phyloP scores from a whole-genome alignment of 2,329 filamentous ascomycete genomes.

The Colletotrichum scovillei region DNA sequence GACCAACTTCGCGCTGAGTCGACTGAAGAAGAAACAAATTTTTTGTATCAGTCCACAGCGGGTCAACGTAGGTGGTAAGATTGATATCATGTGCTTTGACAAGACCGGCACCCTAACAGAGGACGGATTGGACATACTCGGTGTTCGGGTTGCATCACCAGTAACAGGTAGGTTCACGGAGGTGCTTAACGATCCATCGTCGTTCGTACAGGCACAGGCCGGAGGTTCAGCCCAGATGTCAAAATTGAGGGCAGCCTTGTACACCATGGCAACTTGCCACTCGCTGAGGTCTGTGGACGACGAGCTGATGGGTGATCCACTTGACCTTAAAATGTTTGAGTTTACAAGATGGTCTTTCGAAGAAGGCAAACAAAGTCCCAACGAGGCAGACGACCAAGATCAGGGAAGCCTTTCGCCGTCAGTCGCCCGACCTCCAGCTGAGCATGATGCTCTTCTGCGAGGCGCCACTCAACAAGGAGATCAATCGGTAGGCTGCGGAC shows the following conservation, averaged over 20 bases:
- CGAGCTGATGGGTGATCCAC: constrained; percentile 90
- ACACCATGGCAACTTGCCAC: constrained; percentile 98
- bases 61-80: constrained; percentile 95
- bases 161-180: constrained; percentile 76
- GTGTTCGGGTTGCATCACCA: constrained; percentile 80
- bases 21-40: constrained; percentile 89
- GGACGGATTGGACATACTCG: constrained; percentile 93
- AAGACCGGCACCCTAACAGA: constrained; percentile 99
- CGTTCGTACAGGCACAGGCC: constrained; percentile 57
- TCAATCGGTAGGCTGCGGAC: constrained; percentile 41
- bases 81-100: constrained; percentile 97
- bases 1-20: constrained; percentile 90
- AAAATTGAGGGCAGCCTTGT: constrained; percentile 72
- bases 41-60: constrained; percentile 98
- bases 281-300: constrained; percentile 88
- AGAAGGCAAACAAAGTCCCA: constrained; percentile 79
- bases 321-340: constrained; percentile 98
- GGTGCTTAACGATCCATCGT: constrained; percentile 73
- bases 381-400: constrained; percentile 77
- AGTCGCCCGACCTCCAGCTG: constrained; percentile 82
- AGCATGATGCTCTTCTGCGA: constrained; percentile 38
- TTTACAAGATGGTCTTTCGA: constrained; percentile 95
- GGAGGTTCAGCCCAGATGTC: constrained; percentile 12
- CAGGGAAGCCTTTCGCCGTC: constrained; percentile 84
- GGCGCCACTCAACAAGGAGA: constrained; percentile 40